Evolutionary conservation across 1,284 basidiomycete species (phyloP).

Genomic region (Trichosporon inkin): DNA sequence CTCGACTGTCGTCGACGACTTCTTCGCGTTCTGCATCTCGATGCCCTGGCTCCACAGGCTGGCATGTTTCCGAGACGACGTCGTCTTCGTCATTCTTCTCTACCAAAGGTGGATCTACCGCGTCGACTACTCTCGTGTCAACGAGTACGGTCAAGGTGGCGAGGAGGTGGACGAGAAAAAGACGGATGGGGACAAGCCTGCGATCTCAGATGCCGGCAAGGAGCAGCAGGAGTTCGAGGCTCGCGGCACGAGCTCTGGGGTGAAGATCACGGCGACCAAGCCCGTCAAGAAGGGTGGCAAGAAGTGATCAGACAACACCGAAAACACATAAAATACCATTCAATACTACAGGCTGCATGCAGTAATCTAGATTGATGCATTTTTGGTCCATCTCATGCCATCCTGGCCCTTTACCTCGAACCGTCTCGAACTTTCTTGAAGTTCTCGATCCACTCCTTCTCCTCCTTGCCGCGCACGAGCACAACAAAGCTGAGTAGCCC

Average conservation of each 20-base stretch:
- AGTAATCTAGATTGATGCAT: too few species aligned
- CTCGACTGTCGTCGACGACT: constrained; percentile 69
- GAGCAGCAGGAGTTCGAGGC: constrained; percentile 24
- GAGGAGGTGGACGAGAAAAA: constrained; percentile 35
- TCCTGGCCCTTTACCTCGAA: constrained; percentile 57
- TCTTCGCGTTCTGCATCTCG: constrained; percentile 74
- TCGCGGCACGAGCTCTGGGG: background rate
- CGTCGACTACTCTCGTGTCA: constrained; percentile 84
- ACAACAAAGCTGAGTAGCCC: constrained; percentile 82
- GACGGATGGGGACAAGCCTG: constrained; percentile 18
- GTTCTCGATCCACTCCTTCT: constrained; percentile 82
- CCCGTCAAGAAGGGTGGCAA: constrained; percentile 1
- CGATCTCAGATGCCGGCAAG: constrained; percentile 17
- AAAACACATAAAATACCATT: too few species aligned
- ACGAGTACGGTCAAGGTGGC: constrained; percentile 87
- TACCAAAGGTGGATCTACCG: constrained; percentile 89
- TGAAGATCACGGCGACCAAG: background rate
- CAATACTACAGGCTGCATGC: too few species aligned
- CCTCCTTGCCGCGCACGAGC: constrained; percentile 73
- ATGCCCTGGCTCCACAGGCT: constrained; percentile 85
- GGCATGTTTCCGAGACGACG: constrained; percentile 67
- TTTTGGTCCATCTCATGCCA: constrained; percentile 51
- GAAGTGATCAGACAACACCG: background rate
- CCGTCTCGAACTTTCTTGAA: constrained; percentile 59
- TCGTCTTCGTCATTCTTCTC: constrained; percentile 61